A percentile compares a stretch with the other conserved stretches of the same genome.
These are phyloP conservation scores for Ceratocystis destructans DNA, from an alignment of 2,329 filamentous ascomycete genomes.

Conservation along the genomic window DNA sequence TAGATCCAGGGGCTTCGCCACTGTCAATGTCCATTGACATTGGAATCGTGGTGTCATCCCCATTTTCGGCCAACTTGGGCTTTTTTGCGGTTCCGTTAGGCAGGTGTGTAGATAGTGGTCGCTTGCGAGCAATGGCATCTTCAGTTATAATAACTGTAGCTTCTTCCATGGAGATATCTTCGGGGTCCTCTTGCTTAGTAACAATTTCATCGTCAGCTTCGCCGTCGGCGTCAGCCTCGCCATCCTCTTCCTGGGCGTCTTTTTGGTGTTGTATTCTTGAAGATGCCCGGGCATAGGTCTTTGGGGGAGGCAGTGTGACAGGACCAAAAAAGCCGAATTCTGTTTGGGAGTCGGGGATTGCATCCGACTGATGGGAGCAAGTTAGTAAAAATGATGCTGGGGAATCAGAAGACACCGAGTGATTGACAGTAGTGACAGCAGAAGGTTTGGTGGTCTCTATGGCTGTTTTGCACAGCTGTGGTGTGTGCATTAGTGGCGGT, in stretches of 20 bases:
- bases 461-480: background rate
- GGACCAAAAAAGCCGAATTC: conserved; percentile 42
- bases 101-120: conserved; percentile 16
- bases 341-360: background rate
- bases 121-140: conserved; percentile 14
- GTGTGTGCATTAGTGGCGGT: background rate
- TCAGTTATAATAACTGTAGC: conserved; percentile 4
- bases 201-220: conserved; percentile 18
- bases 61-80: conserved; percentile 18
- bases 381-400: conserved; percentile 4
- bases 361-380: background rate
- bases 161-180: conserved; percentile 17
- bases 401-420: background rate
- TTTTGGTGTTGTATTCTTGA: conserved; percentile 7
- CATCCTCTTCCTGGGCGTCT: conserved; percentile 23
- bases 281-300: background rate
- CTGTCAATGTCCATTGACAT: conserved; percentile 46
- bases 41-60: conserved; percentile 16
- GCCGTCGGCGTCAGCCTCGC: conserved; percentile 26
- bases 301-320: conserved; percentile 14
- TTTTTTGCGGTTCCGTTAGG: conserved; percentile 14
- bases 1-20: conserved; percentile 32
- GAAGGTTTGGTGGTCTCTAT: background rate
- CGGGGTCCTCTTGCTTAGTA: conserved; percentile 17
- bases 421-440: background rate